phyloP scores from a whole-genome alignment of 441 rosid genomes.

The Pelargonium fulgidum region DNA sequence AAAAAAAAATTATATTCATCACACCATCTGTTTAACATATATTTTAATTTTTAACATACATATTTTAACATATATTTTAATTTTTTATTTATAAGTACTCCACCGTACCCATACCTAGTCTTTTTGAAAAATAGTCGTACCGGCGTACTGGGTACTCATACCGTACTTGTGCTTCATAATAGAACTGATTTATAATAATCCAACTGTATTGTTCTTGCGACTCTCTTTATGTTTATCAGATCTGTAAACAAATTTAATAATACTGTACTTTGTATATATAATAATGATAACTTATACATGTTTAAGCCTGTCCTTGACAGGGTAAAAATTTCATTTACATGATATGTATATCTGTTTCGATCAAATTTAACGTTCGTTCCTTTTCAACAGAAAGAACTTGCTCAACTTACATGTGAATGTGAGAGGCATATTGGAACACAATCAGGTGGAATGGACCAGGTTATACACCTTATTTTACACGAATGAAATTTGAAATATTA shows the following conservation, averaged over 20 bases:
- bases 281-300: not conserved
- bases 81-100: too few species aligned
- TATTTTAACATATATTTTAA: too few species aligned
- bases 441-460: constrained; percentile 99
- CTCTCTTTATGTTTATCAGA: not conserved
- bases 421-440: constrained; percentile 97
- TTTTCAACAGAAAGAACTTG: constrained; percentile 73
- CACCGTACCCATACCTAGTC: too few species aligned
- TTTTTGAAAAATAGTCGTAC: too few species aligned
- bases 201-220: not conserved
- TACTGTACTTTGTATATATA: not conserved
- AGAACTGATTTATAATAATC: not conserved
- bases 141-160: not conserved
- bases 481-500: not conserved
- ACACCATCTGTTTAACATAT: too few species aligned
- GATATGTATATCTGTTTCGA: not conserved
- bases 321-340: not conserved
- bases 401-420: constrained; percentile 86
- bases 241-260: not conserved
- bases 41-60: too few species aligned
- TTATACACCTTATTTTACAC: constrained; percentile 18
- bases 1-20: too few species aligned
- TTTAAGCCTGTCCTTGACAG: not conserved
- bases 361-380: constrained; percentile 8
- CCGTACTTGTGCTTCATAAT: constrained; percentile 3